phyloP scores from a whole-genome alignment of 441 rosid genomes.

The Pelargonium fulgidum region DNA sequence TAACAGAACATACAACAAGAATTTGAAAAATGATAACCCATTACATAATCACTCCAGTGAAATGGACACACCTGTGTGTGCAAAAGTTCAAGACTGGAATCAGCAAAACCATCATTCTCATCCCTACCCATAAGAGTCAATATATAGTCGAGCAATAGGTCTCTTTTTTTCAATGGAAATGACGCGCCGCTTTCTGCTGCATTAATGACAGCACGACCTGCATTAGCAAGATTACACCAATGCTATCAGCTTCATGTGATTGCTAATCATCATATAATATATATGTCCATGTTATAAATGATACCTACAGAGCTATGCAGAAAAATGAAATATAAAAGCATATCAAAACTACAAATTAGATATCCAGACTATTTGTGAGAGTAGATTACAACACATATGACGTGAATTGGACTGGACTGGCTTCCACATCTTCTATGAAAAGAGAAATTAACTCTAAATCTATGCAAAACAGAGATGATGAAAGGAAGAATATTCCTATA shows the following conservation, averaged over 20 bases:
- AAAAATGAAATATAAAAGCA: neutral
- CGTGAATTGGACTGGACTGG: neutral
- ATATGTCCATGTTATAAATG: neutral
- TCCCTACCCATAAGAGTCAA: constrained; percentile 97
- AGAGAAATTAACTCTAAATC: neutral
- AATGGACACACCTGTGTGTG: constrained; percentile 67
- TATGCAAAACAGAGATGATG: neutral
- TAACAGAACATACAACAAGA: neutral
- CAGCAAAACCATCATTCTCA: constrained; percentile 72
- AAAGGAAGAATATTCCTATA: neutral
- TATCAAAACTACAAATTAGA: neutral
- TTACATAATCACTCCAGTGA: constrained; percentile 18
- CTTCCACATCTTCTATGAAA: neutral
- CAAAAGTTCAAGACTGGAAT: constrained; percentile 86
- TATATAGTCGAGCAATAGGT: constrained; percentile 77
- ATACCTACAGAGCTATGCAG: neutral
- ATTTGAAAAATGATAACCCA: neutral
- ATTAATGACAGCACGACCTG: constrained; percentile 91
- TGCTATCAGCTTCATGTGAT: constrained; percentile 17
- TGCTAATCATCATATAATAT: constrained; percentile 9
- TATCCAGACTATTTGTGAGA: neutral
- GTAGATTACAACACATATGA: constrained; percentile 2
- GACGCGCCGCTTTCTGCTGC: constrained; percentile 85
- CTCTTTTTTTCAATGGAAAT: constrained; percentile 89
- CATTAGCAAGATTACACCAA: constrained; percentile 23